These are phyloP conservation scores for Globisporangium yorkense DNA, from an alignment of 352 stramenopile species.

Conservation along the genomic window DNA sequence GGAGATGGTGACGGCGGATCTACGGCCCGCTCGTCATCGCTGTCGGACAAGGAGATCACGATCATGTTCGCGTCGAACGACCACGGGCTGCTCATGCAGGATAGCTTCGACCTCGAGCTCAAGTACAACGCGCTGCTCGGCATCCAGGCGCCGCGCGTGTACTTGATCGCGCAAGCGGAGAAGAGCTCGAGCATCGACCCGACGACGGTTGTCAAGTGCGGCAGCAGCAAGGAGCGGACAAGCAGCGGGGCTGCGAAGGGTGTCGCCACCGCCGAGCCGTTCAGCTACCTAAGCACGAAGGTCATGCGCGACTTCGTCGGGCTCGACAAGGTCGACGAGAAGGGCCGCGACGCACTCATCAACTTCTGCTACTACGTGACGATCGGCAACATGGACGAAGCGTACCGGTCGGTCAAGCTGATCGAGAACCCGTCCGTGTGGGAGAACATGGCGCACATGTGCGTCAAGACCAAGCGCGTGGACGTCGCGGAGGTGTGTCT, in stretches of 20 bases:
- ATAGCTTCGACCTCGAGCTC: slow-evolving; percentile 82
- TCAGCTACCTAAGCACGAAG: slow-evolving; percentile 59
- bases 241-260: slow-evolving; percentile 3
- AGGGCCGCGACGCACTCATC: slow-evolving; percentile 84
- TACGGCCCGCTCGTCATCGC: slow-evolving; percentile 4
- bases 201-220: slow-evolving; percentile 31
- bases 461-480: slow-evolving; percentile 93
- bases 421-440: slow-evolving; percentile 92
- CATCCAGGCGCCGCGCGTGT: slow-evolving; percentile 79
- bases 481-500: slow-evolving; percentile 94
- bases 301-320: slow-evolving; percentile 94
- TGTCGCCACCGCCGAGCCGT: slow-evolving; percentile 20
- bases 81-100: slow-evolving; percentile 88
- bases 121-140: slow-evolving; percentile 82
- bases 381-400: slow-evolving; percentile 94
- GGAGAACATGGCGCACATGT: slow-evolving; percentile 96
- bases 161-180: slow-evolving; percentile 56
- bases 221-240: slow-evolving; percentile 23
- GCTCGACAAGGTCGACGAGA: slow-evolving; percentile 84
- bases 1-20: slow-evolving; percentile 17
- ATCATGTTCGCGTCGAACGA: slow-evolving; percentile 92
- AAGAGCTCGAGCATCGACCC: slow-evolving; percentile 30
- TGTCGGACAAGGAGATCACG: slow-evolving; percentile 82
- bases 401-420: slow-evolving; percentile 90
- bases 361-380: slow-evolving; percentile 96